Base-by-base conservation (phyloP, 1,284 basidiomycete genomes). In the Ustilago trichophora region DNA sequence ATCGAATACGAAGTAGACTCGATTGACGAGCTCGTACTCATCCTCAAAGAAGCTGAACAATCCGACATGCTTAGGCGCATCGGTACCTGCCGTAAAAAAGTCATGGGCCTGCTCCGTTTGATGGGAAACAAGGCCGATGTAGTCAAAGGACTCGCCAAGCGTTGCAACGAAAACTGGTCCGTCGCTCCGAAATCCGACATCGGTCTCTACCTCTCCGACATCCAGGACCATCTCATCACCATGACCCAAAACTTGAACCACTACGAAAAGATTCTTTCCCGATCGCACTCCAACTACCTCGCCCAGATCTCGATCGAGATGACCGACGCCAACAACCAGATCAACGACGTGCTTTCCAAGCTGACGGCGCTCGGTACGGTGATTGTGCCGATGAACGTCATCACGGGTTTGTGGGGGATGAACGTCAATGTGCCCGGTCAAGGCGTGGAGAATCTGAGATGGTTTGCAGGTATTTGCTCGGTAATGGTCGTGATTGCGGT, bases 41-140 rank as follows among this genome's bases (percentile, higher is more conserved):
- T 99, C 36, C 84, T 98, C 54, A 98, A 96, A 77, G 89, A 90
- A 66, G 87, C 89, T 0, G 89, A 90, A 80, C 89, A 90, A 80
- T 89, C 86, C 65, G 89, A 91, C 82, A 90, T 91, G 89, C 83
- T 91, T 66, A 80, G 89, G 58, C 45, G 94, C 64, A 99, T 98
- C 76, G 96, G 96, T 36, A 97, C 93, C 0, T 98, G 96, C 82
- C 87, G 96, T 45, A 98, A 98, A 85, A 99, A 99, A 83, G 96
- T 99, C 76, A 98, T 99, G 96, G 96, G 96, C 25, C 84, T 99
- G 32, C 83, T 99, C 45, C 80, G 86, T 6, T 84, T 98, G 48
- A 98, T 99, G 95, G 96, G 96, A 32, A 98, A 96, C 84, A 99
- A 99, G 85, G 96, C 96, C 40, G 96, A 99, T 80, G 96, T 99